Base-by-base conservation (phyloP, 768 basidiomycete genomes). In the Trametes sanguinea region DNA sequence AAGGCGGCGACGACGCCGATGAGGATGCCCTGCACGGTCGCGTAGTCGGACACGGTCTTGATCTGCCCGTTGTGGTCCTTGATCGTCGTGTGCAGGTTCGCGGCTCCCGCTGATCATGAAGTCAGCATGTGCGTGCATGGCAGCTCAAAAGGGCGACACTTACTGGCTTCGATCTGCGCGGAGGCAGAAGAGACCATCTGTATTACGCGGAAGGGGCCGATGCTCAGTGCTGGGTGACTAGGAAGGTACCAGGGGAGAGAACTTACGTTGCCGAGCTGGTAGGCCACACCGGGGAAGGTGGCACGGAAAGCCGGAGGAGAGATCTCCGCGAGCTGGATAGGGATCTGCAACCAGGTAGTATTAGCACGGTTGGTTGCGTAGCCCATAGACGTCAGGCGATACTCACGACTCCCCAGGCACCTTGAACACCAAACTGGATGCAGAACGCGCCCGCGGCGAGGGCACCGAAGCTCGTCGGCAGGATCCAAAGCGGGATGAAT, bases 251-350 rank as follows among this genome's bases (percentile, higher is more conserved):
- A 22, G 22, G 13, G 9, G 45, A 13, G 13, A 30, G 6, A 2
- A 67, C 74, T 43, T 13, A 73, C 81, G 74, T 91, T 93, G 45
- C 93, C 91, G 29, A 94, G 67, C 68, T 94, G 93, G 74, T 94
- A 95, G 2, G 89, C 85, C 0, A 92, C 84, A 61, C 93, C 93
- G 42, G 90, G 89, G 80, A 93, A 94, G 1, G 89, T 89, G 3
- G 92, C 90, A 59, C 94, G 81, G 81, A 94, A 95, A 0, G 91
- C 93, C 4, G 92, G 89, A 2, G 94, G 94, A 0, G 90, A 89
- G 76, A 94, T 81, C 74, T 96, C 94, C 11, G 85, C 81, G 22
- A 95, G 79, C 72, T 88, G 89, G 67, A 94, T 89, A 2, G 93
- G 92, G 72, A 85, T 81, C 80, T 79, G 54, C 27, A 10, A 33